Evolutionary conservation across 306 rosid genomes (phyloP), one percentile per base, ranked within the genome.

Genomic region (Cucumis hystrix): DNA sequence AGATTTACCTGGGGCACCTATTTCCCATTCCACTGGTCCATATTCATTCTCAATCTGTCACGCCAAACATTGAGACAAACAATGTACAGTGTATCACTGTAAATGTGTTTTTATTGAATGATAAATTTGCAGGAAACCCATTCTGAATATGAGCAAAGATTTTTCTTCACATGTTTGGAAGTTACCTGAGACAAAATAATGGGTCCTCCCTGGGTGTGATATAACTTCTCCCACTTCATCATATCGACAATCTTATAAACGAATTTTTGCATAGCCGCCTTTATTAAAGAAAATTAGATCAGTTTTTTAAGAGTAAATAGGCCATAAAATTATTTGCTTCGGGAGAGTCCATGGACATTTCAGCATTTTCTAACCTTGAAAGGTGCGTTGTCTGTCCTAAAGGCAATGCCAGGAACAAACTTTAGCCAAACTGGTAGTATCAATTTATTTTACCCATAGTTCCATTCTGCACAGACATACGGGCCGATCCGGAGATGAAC

Each of bases 401-500:
- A 95, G 65, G 76, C 78, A 37, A 95, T 90, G 49, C 92, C 97
- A 0, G 93, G 96, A 47, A 95, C 87, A 83, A 82, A 92, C 81
- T 95, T 95, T 8, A 95, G 90, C 99, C 99, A 95, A 79, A 95
- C 5, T 51, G 61, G 58, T 30, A 45, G 23, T 47, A 4, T 45
- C 67, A 43, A 10, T 68, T 30, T 72, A 62, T 10, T 77, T 78
- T 92, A 95, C 99, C 99, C 99, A 68, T 86, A 89, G 87, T 92
- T 95, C 99, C 99, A 95, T 83, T 95, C 99, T 39, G 91, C 97
- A 79, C 99, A 95, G 8, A 82, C 43, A 82, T 84, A 95, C 39
- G 99, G 99, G 56, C 99, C 65, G 80, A 92, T 95, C 71, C 99
- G 87, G 80, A 95, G 99, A 95, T 89, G 87, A 87, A 92, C 92